Conservation (phyloP, 805 yeast species). For the Blastobotrys americana region DNA sequence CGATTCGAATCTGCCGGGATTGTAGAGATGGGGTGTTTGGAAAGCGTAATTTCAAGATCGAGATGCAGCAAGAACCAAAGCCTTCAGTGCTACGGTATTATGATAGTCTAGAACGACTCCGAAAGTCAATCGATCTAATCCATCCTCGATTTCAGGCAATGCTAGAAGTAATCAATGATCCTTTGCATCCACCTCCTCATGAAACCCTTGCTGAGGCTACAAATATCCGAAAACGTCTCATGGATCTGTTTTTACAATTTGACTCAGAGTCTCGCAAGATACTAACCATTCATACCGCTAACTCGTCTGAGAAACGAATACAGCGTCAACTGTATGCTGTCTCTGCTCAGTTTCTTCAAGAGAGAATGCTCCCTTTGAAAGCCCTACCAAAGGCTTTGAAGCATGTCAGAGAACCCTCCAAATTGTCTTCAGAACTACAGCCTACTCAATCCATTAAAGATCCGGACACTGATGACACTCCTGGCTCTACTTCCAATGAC, state of each 20-base stretch:
- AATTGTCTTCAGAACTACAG: conserved; percentile 2
- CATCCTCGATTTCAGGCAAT: conserved; percentile 41
- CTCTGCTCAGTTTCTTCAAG: conserved; percentile 56
- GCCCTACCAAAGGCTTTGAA: conserved; percentile 44
- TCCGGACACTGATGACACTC: background rate
- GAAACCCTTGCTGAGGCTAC: conserved; percentile 34
- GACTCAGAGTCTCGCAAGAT: conserved; percentile 45
- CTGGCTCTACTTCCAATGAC: background rate
- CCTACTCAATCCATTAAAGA: background rate
- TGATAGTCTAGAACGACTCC: conserved; percentile 35
- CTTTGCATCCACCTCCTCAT: conserved; percentile 27
- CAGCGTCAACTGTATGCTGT: conserved; percentile 51
- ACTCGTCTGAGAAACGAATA: conserved; percentile 40
- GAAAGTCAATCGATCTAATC: conserved; percentile 33
- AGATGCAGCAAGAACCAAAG: conserved; percentile 29
- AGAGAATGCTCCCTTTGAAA: conserved; percentile 57
- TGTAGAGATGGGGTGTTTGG: conserved; percentile 61
- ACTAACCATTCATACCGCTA: conserved; percentile 29
- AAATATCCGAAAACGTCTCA: conserved; percentile 37
- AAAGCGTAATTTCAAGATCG: conserved; percentile 44
- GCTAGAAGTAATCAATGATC: conserved; percentile 31
- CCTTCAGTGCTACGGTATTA: conserved; percentile 36
- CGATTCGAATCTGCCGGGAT: conserved; percentile 55
- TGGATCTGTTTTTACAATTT: conserved; percentile 44
- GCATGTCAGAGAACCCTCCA: conserved; percentile 8